Percentiles rank a stretch among this genome's conserved stretches.
Evolutionary conservation across 495 filamentous ascomycete species (phyloP).

Genomic region (Aspergillus funiculosus): DNA sequence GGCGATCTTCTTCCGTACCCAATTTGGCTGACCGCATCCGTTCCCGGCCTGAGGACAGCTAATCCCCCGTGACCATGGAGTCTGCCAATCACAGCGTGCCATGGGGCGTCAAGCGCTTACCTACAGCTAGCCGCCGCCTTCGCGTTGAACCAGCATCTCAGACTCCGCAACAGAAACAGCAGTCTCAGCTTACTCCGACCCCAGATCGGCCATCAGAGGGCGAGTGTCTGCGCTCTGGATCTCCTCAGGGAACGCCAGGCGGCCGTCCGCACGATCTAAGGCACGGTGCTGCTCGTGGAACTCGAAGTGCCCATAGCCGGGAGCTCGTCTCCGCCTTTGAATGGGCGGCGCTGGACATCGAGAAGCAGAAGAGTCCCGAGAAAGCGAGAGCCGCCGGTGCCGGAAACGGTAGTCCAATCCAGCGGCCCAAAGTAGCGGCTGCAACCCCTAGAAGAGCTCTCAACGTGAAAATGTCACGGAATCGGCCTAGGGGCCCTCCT

Average conservation of each 20-base stretch:
- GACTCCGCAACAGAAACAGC: too few relatives aligned
- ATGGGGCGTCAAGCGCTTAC: conserved; percentile 18
- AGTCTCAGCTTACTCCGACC: not conserved
- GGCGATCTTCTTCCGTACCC: conserved; percentile 3
- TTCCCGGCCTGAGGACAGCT: not conserved
- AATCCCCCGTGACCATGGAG: conserved; percentile 19
- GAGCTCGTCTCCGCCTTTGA: conserved; percentile 20
- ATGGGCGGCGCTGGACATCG: conserved; percentile 21
- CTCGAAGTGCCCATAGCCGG: conserved; percentile 17
- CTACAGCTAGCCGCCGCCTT: conserved; percentile 11
- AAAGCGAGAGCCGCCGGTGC: conserved; percentile 6
- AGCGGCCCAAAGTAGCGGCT: conserved; percentile 7
- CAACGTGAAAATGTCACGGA: conserved; percentile 40
- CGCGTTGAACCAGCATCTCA: conserved; percentile 1
- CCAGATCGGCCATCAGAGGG: not conserved
- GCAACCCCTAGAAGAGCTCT: not conserved
- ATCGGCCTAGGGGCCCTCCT: conserved; percentile 38
- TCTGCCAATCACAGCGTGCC: conserved; percentile 15
- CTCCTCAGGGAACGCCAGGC: conserved; percentile 3
- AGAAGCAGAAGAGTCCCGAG: conserved; percentile 12
- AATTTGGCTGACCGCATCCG: conserved; percentile 15
- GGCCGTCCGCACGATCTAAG: conserved; percentile 17
- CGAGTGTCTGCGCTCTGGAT: not conserved
- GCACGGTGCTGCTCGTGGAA: conserved; percentile 23
- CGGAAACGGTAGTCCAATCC: conserved; percentile 10